These are phyloP conservation scores for Perilla frutescens DNA, from an alignment of 257 asterid genomes.

Conservation along the genomic window DNA sequence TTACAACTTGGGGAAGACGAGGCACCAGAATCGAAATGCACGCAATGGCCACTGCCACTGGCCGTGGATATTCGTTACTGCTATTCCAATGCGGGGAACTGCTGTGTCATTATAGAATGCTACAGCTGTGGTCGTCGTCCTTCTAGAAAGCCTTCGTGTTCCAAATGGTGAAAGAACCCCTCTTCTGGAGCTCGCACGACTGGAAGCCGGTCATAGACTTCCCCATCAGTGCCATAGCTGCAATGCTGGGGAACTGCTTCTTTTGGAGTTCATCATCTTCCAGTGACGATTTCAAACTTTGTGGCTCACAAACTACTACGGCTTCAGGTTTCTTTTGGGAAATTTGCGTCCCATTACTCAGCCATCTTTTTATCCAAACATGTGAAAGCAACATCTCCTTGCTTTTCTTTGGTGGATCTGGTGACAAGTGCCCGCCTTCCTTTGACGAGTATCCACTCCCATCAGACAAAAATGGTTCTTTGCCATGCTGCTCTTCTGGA, in stretches of 20 bases:
- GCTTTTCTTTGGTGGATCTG: constrained; percentile 21
- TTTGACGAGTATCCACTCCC: constrained; percentile 23
- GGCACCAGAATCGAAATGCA: background rate
- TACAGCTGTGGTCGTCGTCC: background rate
- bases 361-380: constrained; percentile 82
- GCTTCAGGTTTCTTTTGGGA: constrained; percentile 41
- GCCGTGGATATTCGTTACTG: background rate
- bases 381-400: constrained; percentile 51
- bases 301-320: constrained; percentile 53
- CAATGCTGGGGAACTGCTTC: constrained; percentile 82
- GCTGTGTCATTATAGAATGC: background rate
- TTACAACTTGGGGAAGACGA: background rate
- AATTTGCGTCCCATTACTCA: constrained; percentile 33
- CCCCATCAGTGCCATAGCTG: constrained; percentile 91
- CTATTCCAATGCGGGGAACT: background rate
- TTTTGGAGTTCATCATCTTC: constrained; percentile 40
- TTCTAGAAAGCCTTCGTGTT: constrained; percentile 49
- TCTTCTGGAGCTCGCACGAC: constrained; percentile 54
- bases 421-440: constrained; percentile 14
- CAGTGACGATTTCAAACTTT: constrained; percentile 41
- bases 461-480: constrained; percentile 32
- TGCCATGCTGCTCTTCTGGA: constrained; percentile 34
- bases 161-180: constrained; percentile 73
- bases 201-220: constrained; percentile 68
- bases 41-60: background rate